Evolutionary conservation across 2,329 filamentous ascomycete genomes (phyloP).

Genomic region (Diplodia corticola): DNA sequence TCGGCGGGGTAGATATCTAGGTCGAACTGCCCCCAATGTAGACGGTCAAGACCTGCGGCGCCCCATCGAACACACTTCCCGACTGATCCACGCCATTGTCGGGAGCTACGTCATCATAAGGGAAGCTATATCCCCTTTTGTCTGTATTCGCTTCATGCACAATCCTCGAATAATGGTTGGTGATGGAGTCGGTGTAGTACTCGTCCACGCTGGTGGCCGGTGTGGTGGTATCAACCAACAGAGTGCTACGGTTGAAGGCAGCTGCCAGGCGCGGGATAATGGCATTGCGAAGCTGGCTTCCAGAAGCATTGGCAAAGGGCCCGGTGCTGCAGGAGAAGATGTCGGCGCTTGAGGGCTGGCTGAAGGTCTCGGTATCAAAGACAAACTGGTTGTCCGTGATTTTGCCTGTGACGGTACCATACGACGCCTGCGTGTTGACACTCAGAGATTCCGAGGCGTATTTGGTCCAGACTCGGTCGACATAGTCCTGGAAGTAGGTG

Average conservation of each 20-base stretch:
- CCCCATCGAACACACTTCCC: slow-evolving; percentile 49
- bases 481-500: slow-evolving; percentile 55
- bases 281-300: slow-evolving; percentile 49
- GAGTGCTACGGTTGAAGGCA: slow-evolving; percentile 71
- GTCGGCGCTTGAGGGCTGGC: slow-evolving; percentile 46
- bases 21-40: slow-evolving; percentile 45
- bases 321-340: slow-evolving; percentile 65
- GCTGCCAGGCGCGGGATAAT: slow-evolving; percentile 74
- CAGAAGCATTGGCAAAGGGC: slow-evolving; percentile 53
- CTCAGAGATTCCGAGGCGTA: slow-evolving; percentile 50
- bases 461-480: slow-evolving; percentile 52
- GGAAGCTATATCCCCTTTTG: slow-evolving; percentile 62
- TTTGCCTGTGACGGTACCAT: slow-evolving; percentile 56
- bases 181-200: slow-evolving; percentile 41
- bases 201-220: slow-evolving; percentile 37
- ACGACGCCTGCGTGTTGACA: slow-evolving; percentile 65
- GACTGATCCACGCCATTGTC: slow-evolving; percentile 57
- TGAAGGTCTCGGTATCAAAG: slow-evolving; percentile 33
- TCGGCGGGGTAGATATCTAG: neutral
- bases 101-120: slow-evolving; percentile 66
- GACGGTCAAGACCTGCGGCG: slow-evolving; percentile 50
- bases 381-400: slow-evolving; percentile 49
- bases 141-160: slow-evolving; percentile 63
- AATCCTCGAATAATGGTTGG: slow-evolving; percentile 61
- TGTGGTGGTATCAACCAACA: slow-evolving; percentile 52